Evolutionary conservation across 805 yeast genomes (phyloP).

Genomic region (Wickerhamiella occidentalis): DNA sequence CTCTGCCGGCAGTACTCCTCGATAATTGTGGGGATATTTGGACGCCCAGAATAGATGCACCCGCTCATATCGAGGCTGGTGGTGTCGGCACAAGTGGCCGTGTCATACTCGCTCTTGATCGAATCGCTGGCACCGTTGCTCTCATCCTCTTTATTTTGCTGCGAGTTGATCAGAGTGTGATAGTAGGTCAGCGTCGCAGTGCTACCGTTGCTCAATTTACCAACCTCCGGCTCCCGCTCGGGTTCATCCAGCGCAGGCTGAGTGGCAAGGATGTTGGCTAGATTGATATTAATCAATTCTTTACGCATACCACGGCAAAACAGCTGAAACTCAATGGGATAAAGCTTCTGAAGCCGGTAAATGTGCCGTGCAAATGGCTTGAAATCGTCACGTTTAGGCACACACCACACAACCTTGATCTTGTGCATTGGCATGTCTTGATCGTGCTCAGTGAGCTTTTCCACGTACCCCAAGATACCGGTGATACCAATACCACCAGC

Average conservation of each 20-base stretch:
- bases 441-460: slow-evolving; percentile 19
- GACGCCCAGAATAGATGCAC: slow-evolving; percentile 27
- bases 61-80: slow-evolving; percentile 6
- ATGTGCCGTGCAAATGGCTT: slow-evolving; percentile 23
- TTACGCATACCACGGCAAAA: slow-evolving; percentile 13
- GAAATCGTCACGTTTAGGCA: slow-evolving; percentile 20
- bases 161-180: background rate
- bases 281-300: background rate
- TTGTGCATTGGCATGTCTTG: slow-evolving; percentile 19
- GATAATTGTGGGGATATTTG: slow-evolving; percentile 29
- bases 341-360: slow-evolving; percentile 13
- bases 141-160: background rate
- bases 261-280: background rate
- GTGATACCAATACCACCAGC: slow-evolving; percentile 62
- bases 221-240: background rate
- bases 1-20: slow-evolving; percentile 40
- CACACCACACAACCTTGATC: slow-evolving; percentile 19
- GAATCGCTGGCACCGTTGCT: background rate
- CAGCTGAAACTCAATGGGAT: slow-evolving; percentile 16
- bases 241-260: background rate
- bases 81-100: background rate
- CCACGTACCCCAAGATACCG: slow-evolving; percentile 40
- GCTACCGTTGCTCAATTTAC: background rate
- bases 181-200: background rate
- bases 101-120: background rate